Conservation (phyloP, 1,284 basidiomycete genomes). For the Ceratobasidium sp. region DNA sequence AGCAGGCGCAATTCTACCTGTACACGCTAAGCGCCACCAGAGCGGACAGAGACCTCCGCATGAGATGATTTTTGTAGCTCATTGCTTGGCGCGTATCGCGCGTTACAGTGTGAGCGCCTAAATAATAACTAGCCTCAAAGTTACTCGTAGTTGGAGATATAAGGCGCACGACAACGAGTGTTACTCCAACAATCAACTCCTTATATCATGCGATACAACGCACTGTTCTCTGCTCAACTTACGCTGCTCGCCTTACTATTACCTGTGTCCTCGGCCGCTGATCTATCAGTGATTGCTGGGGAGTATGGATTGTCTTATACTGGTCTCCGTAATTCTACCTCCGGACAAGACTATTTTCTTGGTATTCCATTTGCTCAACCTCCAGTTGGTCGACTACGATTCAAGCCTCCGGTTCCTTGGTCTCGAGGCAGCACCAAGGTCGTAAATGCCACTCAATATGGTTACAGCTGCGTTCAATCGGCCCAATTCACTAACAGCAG, state of each 20-base stretch:
- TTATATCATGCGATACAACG: too few species aligned
- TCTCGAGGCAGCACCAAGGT: background rate
- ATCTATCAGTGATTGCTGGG: background rate
- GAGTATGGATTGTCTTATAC: slow-evolving; percentile 25
- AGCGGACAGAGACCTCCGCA: too few species aligned
- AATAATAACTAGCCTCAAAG: too few species aligned
- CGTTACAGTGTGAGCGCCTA: too few species aligned
- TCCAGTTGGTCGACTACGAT: slow-evolving; percentile 42
- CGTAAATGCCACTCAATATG: slow-evolving; percentile 28
- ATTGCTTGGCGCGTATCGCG: too few species aligned
- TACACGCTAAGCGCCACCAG: too few species aligned
- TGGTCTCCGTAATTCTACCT: slow-evolving; percentile 31
- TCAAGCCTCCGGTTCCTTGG: slow-evolving; percentile 25
- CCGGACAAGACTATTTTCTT: slow-evolving; percentile 46
- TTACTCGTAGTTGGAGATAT: too few species aligned
- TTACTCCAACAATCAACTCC: too few species aligned
- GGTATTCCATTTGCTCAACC: slow-evolving; percentile 47
- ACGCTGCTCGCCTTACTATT: background rate
- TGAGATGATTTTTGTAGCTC: too few species aligned
- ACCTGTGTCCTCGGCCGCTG: background rate
- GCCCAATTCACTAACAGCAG: background rate
- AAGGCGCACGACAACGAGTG: too few species aligned
- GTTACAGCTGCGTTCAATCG: slow-evolving; percentile 20
- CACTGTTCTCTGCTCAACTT: background rate
- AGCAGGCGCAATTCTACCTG: too few species aligned